Evolutionary conservation across 306 rosid genomes (phyloP), one percentile per base, ranked within the genome.

Genomic region (apple (Malus domestica)): DNA sequence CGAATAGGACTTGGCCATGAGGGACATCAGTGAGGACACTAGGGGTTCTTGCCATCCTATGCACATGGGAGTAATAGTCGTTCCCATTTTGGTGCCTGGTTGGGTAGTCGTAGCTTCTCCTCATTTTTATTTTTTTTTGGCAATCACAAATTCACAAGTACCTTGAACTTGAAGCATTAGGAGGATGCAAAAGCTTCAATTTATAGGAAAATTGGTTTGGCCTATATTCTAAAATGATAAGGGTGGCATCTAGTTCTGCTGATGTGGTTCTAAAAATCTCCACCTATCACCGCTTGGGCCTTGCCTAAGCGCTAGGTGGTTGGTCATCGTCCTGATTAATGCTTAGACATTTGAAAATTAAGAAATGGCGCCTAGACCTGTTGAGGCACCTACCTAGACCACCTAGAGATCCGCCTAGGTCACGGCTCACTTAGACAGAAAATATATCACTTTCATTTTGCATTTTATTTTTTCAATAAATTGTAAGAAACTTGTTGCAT

Each of bases 1-100:
- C 76, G 85, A 46, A 67, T 42, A 73, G 49, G 60, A 13, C 2
- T 7, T 76, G 71, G 7, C 75, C 79, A 8, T 72, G 85, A 70
- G 91, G 87, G n/a, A 76, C 81, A 0, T 85, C 87, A 12, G 80
- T 75, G 61, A 79, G 78, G 18, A 49, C 67, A 46, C 84, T 83
- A 2, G 85, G 85, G 8, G 72, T 45, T 77, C 83, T 80, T 8
- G 55, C 70, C 19, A 86, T 57, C 5, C 25, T 69, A 2, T 80
- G 8, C 27, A 86, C n/a, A 77, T 80, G 87, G 61, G 38, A 20
- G 71, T 65, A 77, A 83, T 85, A 86, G 44, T 86, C 75, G n/a
- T 67, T 10, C 29, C 22, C 65, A 32, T 8, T 32, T 29, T 71
- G 68, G 40, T 51, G 44, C 80, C 5, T 60, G 65, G 33, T 66